Evolutionary conservation across 2,329 filamentous ascomycete genomes (phyloP).

Genomic region (Fusarium nygamai): DNA sequence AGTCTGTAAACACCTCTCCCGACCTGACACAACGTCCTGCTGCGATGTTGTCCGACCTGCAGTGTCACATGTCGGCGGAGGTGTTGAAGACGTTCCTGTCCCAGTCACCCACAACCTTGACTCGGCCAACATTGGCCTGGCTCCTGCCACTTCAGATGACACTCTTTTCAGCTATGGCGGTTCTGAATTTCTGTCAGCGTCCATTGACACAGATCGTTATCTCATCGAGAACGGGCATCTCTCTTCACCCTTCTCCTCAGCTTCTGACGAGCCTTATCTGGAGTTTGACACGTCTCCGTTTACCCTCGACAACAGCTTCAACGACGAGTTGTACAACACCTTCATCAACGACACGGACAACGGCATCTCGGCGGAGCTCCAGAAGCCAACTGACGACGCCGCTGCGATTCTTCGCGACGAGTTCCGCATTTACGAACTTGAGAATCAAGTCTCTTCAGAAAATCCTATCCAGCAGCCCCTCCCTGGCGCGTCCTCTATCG

Average conservation of each 20-base stretch:
- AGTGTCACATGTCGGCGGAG: conserved; percentile 96
- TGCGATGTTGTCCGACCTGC: conserved; percentile 99
- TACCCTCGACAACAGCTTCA: conserved; percentile 59
- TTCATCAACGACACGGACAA: conserved; percentile 65
- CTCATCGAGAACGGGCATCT: conserved; percentile 80
- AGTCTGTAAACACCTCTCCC: conserved; percentile 64
- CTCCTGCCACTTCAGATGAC: conserved; percentile 67
- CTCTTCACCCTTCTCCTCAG: conserved; percentile 75
- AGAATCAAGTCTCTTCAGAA: conserved; percentile 70
- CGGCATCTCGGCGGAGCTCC: conserved; percentile 57
- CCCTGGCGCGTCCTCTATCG: conserved; percentile 76
- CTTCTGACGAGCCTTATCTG: conserved; percentile 75
- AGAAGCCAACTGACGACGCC: conserved; percentile 61
- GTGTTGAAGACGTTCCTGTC: conserved; percentile 59
- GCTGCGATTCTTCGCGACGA: conserved; percentile 63
- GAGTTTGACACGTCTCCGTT: conserved; percentile 66
- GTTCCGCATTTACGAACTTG: conserved; percentile 65
- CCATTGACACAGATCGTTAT: conserved; percentile 78
- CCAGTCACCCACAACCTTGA: conserved; percentile 48
- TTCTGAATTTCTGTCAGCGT: conserved; percentile 74
- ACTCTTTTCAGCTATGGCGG: conserved; percentile 73
- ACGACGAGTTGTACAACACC: conserved; percentile 62
- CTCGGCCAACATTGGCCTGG: conserved; percentile 54
- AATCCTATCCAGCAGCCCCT: conserved; percentile 78
- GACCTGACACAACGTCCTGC: conserved; percentile 99